Base-by-base conservation (phyloP, 768 basidiomycete genomes). In the Fomitopsis pulvina region DNA sequence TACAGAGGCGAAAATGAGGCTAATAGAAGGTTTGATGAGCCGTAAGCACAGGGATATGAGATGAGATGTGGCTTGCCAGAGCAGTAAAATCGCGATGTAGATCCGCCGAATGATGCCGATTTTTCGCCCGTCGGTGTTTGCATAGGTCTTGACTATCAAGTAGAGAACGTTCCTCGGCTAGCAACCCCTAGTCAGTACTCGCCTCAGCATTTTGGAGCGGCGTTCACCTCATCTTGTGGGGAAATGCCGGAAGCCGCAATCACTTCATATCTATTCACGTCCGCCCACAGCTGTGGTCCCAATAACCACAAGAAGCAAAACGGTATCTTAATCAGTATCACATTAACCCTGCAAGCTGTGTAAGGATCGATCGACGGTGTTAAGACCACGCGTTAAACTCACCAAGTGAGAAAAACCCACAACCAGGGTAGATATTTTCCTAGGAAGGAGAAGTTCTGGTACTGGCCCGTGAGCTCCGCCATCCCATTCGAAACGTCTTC, bases 1-100 rank as follows among this genome's bases (percentile, higher is more conserved):
- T 4, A 69, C 66, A 3, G 68, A 65, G 3, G 66, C 68, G 50
- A 69, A 68, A 34, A 69, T 66, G 18, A 69, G 47, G 22, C 66
- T 69, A 18, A 28, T 43, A 28, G 34, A 34, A 51, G n/a, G 21
- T 20, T 44, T 4, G 41, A 43, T 7, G 16, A 14, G 12, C 18
- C 12, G 37, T 10, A 25, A 8, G 44, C n/a, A 16, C 28, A 10
- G 32, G 10, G 10, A 14, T 8, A 12, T 14, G 22, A 29, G 0
- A 16, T 37, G 4, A 7, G 14, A 16, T 5, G 34, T 14, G 34
- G 38, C 55, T 25, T 41, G 67, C 67, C 63, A 62, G 3, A 65
- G 56, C n/a, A 65, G 45, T 24, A 66, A 47, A 30, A 59, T 57
- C 45, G 61, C 52, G 5, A 63, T 57, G 57, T 62, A 63, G 2